Evolutionary conservation across 768 basidiomycete species (phyloP).

Genomic region (Boletus rufocinnamomeus): DNA sequence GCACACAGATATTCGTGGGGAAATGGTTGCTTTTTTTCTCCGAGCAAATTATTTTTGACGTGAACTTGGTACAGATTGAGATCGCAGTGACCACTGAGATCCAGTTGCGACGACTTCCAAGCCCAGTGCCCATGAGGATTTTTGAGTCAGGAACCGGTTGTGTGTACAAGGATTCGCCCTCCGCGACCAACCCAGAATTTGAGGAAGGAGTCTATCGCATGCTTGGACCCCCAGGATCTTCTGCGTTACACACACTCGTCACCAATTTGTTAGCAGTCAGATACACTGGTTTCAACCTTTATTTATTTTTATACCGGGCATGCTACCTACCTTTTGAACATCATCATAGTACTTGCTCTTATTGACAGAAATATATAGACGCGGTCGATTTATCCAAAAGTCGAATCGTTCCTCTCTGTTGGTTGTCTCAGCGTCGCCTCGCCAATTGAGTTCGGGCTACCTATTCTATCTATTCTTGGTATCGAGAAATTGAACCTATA

Average conservation of each 20-base stretch:
- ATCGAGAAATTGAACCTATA: too few species aligned
- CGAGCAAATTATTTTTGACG: not conserved
- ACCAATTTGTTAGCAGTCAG: not conserved
- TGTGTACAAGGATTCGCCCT: not conserved
- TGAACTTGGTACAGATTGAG: conserved; percentile 6
- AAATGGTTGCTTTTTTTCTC: not conserved
- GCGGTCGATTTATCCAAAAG: too few species aligned
- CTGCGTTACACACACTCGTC: not conserved
- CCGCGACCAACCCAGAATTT: not conserved
- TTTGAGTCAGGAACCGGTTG: not conserved
- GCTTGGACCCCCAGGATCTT: too few species aligned
- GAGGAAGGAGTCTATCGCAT: not conserved
- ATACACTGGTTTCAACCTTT: not conserved
- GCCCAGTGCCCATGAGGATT: not conserved
- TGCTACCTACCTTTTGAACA: too few species aligned
- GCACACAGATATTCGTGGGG: conserved; percentile 9
- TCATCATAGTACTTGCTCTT: too few species aligned
- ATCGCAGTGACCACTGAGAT: not conserved
- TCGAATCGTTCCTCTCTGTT: too few species aligned
- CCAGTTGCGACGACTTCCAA: not conserved
- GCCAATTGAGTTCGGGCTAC: too few species aligned
- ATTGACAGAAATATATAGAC: too few species aligned
- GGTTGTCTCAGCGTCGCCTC: too few species aligned
- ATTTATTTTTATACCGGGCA: too few species aligned
- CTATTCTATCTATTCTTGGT: too few species aligned